Base-by-base conservation (phyloP, 192 early-diverging fungal species). In the Backusella sp. region DNA sequence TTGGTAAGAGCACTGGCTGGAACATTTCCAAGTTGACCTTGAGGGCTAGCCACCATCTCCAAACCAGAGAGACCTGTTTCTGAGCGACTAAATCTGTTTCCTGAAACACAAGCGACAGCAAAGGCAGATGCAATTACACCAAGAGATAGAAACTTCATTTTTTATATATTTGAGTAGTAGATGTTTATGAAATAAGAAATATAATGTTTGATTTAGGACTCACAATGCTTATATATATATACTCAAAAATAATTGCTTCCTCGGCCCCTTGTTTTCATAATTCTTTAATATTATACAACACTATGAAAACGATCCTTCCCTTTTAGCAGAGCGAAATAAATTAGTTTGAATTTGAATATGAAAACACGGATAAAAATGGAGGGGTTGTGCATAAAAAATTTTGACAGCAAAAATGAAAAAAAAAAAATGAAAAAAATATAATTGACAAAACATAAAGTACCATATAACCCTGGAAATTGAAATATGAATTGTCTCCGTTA, bases 281-380 rank as follows among this genome's bases (percentile, higher is more conserved):
- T 26, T 62, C 26, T 62, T 62, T 62, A 28, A 62, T 62, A 26
- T 62, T 28, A 62, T 28, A 62, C 56, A 62, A 62, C 56, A 62
- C 26, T 62, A 62, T 23, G n/a, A 62, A 62, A 62, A 62, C 26
- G 26, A 62, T 14, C 26, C 11, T 23, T 62, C 28, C 26, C 26
- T 28, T 62, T 26, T 62, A 62, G 19, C 46, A 49, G 46, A 49
- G 46, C 6, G 15, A 49, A 49, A 49, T 6, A n/a, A 19, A 6
- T 49, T 49, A 5, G 56, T 28, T 62, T 28, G 26, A 62, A 62
- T 62, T 62, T 11, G 56, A 62, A 62, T 62, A 28, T 62, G 56
- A 26, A 62, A 62, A 62, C 56, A 62, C 56, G 56, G 56, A 62
- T 28, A 62, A 26, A 62, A 62, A 62, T 62, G 56, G 26, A 59